These are phyloP conservation scores for Dioszegia aurantiaca DNA, from an alignment of 768 basidiomycete genomes.

Conservation along the genomic window DNA sequence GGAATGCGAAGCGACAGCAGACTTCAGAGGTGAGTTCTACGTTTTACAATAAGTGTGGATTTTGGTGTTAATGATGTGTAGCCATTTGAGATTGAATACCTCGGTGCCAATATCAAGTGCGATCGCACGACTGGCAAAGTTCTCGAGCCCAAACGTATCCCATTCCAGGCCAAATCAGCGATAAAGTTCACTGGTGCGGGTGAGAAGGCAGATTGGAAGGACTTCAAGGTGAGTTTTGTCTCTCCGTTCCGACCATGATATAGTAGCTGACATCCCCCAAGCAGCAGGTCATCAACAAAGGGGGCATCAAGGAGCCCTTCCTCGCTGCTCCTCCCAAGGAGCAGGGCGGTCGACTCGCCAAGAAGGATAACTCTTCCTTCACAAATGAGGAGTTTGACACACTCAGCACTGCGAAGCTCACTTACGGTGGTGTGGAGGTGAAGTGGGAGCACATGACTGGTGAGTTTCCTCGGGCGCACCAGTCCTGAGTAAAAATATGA, in stretches of 20 bases:
- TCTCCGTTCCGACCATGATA: not conserved
- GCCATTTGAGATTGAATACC: slow-evolving; percentile 45
- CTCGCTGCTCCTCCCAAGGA: slow-evolving; percentile 49
- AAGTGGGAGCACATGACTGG: slow-evolving; percentile 43
- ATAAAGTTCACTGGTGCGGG: slow-evolving; percentile 48
- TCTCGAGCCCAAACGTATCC: slow-evolving; percentile 38
- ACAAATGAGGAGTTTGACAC: slow-evolving; percentile 42
- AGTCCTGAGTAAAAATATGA: not conserved
- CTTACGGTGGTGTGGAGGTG: slow-evolving; percentile 42
- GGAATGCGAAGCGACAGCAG: slow-evolving; percentile 25
- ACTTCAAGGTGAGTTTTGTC: slow-evolving; percentile 47
- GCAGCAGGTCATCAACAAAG: slow-evolving; percentile 33
- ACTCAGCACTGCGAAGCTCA: slow-evolving; percentile 44
- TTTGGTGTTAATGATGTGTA: slow-evolving; percentile 5
- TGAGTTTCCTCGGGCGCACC: too few species aligned
- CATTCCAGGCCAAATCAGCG: slow-evolving; percentile 41
- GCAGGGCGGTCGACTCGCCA: slow-evolving; percentile 44
- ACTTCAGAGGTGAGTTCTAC: slow-evolving; percentile 20
- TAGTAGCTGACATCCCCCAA: slow-evolving; percentile 12
- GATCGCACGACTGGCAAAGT: slow-evolving; percentile 41
- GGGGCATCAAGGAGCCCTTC: slow-evolving; percentile 49
- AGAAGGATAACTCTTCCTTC: slow-evolving; percentile 35
- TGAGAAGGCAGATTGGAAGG: slow-evolving; percentile 52
- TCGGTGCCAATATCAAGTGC: slow-evolving; percentile 42
- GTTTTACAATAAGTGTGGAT: not conserved